phyloP scores from a whole-genome alignment of 345 rosid species.

The Sisymbrium altissimum region DNA sequence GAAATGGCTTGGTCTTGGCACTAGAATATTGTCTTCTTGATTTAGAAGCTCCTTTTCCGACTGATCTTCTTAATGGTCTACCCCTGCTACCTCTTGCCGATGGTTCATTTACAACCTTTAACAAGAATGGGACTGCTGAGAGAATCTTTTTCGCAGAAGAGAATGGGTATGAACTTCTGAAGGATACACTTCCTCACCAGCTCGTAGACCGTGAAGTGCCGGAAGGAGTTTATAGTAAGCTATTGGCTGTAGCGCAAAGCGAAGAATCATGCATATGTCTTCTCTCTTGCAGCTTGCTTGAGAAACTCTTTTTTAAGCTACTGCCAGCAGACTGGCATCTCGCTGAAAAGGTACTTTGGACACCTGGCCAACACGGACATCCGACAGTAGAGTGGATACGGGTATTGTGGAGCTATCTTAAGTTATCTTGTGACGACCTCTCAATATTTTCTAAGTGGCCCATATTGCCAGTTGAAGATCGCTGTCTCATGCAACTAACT shows the following conservation, averaged over 20 bases:
- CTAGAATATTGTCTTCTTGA: conserved; percentile 94
- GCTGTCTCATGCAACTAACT: conserved; percentile 59
- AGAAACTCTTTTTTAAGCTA: conserved; percentile 76
- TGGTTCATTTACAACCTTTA: conserved; percentile 76
- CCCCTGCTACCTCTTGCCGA: conserved; percentile 81
- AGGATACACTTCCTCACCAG: conserved; percentile 73
- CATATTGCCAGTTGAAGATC: conserved; percentile 78
- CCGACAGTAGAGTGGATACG: conserved; percentile 80
- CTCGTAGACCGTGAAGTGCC: conserved; percentile 69
- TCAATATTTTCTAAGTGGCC: conserved; percentile 91
- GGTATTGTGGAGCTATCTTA: conserved; percentile 74
- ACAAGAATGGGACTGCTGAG: conserved; percentile 68
- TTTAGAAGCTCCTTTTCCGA: conserved; percentile 45
- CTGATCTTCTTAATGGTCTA: conserved; percentile 63
- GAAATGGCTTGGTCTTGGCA: conserved; percentile 58
- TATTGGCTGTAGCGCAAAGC: conserved; percentile 68
- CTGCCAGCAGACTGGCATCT: conserved; percentile 89
- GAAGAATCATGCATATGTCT: conserved; percentile 66
- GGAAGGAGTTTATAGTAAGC: conserved; percentile 55
- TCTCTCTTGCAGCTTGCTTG: conserved; percentile 78
- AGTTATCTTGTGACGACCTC: conserved; percentile 75
- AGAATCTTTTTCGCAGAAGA: conserved; percentile 72
- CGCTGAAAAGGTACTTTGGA: conserved; percentile 67
- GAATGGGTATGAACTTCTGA: conserved; percentile 72
- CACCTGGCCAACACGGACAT: conserved; percentile 73